Percentiles rank a stretch among this genome's conserved stretches.
These are phyloP conservation scores for Periconia sp. DNA, from an alignment of 2,329 filamentous ascomycete genomes.

Conservation along the genomic window DNA sequence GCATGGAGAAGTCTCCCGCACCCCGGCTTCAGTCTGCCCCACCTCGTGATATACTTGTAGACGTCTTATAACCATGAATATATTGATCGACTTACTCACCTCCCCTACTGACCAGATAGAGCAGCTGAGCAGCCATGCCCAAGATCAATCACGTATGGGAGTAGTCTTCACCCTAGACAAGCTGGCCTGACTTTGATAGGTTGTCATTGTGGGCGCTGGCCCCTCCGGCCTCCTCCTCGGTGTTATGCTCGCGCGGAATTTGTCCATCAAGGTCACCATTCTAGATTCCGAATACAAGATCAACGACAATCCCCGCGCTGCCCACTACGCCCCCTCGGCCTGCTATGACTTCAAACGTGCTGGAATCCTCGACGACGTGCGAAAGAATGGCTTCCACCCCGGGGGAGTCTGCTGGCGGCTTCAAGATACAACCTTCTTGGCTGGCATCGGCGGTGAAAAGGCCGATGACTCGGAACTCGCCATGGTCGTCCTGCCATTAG, in stretches of 20 bases:
- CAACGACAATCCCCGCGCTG: constrained; percentile 66
- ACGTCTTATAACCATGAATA: constrained; percentile 8
- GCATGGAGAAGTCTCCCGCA: constrained; percentile 1
- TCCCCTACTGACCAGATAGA: constrained; percentile 13
- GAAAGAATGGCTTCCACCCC: constrained; percentile 50
- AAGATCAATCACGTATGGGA: constrained; percentile 36
- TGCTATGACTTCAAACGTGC: constrained; percentile 65
- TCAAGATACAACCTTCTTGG: constrained; percentile 37
- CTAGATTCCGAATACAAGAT: constrained; percentile 62
- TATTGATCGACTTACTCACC: constrained; percentile 8
- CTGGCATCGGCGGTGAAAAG: constrained; percentile 37
- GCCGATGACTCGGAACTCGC: constrained; percentile 32
- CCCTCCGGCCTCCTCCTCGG: constrained; percentile 43
- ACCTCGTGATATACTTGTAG: constrained; percentile 14
- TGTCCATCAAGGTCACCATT: constrained; percentile 58
- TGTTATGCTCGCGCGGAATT: constrained; percentile 59
- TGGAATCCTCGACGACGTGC: constrained; percentile 62
- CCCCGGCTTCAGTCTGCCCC: constrained; percentile 17
- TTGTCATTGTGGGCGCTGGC: constrained; percentile 40
- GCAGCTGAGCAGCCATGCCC: constrained; percentile 25
- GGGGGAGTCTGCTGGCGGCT: constrained; percentile 54
- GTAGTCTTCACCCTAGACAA: background rate
- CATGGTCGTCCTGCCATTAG: constrained; percentile 40
- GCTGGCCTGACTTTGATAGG: constrained; percentile 20
- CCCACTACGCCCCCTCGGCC: constrained; percentile 66